phyloP scores from a whole-genome alignment of 208 protist genomes.

The Trichomonas gallinae region DNA sequence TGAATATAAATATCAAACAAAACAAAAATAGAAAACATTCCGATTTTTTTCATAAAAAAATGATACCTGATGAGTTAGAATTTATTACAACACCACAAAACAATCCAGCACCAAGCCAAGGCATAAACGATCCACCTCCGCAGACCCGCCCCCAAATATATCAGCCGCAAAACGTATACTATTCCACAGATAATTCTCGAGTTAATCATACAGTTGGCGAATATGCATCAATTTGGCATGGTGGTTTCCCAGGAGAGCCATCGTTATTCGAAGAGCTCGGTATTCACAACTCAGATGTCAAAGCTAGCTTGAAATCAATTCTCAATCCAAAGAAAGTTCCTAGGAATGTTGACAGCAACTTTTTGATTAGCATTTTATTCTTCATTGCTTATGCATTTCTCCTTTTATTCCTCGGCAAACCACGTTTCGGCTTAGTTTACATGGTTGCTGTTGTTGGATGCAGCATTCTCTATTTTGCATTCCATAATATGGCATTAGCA shows the following conservation, averaged over 20 bases:
- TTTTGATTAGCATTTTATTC: background rate
- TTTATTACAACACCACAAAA: background rate
- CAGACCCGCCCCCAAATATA: no score
- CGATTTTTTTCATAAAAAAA: background rate
- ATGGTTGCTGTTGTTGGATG: background rate
- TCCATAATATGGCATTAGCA: background rate
- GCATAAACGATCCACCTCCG: background rate
- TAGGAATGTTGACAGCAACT: background rate
- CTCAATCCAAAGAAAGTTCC: background rate
- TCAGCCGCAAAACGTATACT: background rate
- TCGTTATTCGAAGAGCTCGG: constrained; percentile 7
- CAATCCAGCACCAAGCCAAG: background rate
- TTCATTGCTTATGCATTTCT: background rate
- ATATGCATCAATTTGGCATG: background rate
- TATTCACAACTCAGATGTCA: background rate
- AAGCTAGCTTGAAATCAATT: background rate
- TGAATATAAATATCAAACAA: no score
- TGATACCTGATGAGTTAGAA: background rate
- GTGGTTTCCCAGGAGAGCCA: background rate
- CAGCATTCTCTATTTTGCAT: background rate
- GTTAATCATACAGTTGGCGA: background rate
- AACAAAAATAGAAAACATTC: no score
- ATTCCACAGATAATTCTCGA: background rate
- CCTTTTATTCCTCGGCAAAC: background rate
- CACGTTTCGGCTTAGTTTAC: background rate